Evolutionary conservation across 2,329 filamentous ascomycete species (phyloP), one percentile per base, ranked within the genome.

Genomic region (Tolypocladium amazonense): DNA sequence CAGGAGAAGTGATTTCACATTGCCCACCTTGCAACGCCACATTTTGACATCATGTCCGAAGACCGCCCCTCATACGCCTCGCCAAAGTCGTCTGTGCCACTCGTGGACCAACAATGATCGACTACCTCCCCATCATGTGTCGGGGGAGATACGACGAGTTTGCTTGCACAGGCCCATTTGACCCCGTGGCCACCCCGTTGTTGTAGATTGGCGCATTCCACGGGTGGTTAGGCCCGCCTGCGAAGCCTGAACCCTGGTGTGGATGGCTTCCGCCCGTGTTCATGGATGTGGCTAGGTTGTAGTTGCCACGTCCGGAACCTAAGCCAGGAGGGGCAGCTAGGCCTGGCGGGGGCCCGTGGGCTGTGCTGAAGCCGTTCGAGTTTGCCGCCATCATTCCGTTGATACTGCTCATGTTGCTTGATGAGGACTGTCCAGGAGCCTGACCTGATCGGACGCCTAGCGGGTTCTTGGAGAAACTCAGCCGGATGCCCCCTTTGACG

Each of bases 391-490:
- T 82, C 63, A 85, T 78, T 30, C 80, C 85, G 64, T 79, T 84
- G 70, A 86, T 84, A 38, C 82, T 82, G 45, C 79, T 78, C 66
- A 86, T 75, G 23, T 70, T 68, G 27, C 72, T 68, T 5, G 72
- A 66, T 7, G 70, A 70, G 33, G 71, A 68, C 60, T 79, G 75
- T 33, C 74, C 75, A 11, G 78, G 70, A n/a, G 76, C 79, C 68
- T 92, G 90, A 33, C 85, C 86, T 1, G 89, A 91, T 54, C 94
- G 88, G 35, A 97, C 93, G 27, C 94, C 94, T 1, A 97, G 81
- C 0, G 94, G 94, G 67, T 97, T 97, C 78, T 97, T 97, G 37
- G 93, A 97, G 73, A 97, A 99, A 73, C 92, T 96, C 59, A 99
- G 80, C 30, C 94, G 88, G 68, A 99, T 97, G 39, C 94, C 94